Evolutionary conservation across 2,329 filamentous ascomycete genomes (phyloP), one percentile per base, ranked within the genome.

Genomic region (Alternaria novae-zelandiae): DNA sequence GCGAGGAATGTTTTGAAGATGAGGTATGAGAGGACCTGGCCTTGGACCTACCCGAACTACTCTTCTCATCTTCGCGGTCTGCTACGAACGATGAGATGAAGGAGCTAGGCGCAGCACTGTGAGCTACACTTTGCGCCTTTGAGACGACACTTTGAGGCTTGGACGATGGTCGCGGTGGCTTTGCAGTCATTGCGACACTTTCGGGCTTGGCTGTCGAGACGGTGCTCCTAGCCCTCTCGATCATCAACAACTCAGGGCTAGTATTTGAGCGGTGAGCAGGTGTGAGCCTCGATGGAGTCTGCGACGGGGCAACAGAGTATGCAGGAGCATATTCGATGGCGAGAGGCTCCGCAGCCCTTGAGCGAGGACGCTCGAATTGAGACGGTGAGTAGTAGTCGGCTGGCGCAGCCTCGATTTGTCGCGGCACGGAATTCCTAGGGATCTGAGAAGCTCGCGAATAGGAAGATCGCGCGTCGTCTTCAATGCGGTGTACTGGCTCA

Each of bases 401-500:
- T 3, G 78, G 76, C 13, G 78, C 77, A 4, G 80, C 75, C 66
- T 83, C 82, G 56, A 83, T 81, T 47, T 82, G 80, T 46, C 63
- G 61, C 36, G 63, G 67, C 50, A 59, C 62, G 43, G 66, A 67
- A 10, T 64, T 65, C 55, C 64, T 70, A 36, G 67, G 70, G 6
- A 62, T 46, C 49, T 62, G 60, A 21, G 60, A 62, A 50, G 71
- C 62, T 56, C 68, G 73, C 44, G 74, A 74, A 66, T 77, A 75
- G 36, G 74, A 68, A 49, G 79, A 80, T 46, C 76, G 78, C 54
- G 78, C 77, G 57, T 80, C 77, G 58, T 80, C 77, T 65, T 74
- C 77, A 66, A 78, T 78, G 71, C 79, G 75, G 73, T 80, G 79
- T 61, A 76, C 65, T 63, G 71, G 67, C 57, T 67, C 70, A 67